Evolutionary conservation across 23 red algal genomes (phyloP), one percentile per base, ranked within the genome.

Genomic region (Gracilaria domingensis): DNA sequence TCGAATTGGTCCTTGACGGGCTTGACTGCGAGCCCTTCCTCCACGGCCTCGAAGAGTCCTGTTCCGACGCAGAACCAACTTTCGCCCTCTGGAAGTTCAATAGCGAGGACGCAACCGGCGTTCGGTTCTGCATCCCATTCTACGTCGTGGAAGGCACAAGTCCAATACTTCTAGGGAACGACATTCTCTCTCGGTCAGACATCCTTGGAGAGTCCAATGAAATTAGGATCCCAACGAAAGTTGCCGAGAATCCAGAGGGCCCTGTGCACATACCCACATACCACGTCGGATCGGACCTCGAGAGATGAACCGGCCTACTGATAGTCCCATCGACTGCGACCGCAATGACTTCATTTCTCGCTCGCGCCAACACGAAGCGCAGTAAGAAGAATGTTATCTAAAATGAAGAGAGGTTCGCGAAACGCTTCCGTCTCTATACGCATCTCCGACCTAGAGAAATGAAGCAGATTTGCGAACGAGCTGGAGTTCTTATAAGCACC

Each of bases 391-490:
- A 73, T 8, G 4, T 24, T 4, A 73, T 73, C 34, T 0, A 73
- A 37, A 20, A 44, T 24, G 67, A 73, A 44, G 67, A 73, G 67
- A 2, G 35, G 1, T 73, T 73, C 38, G 67, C 67, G 21, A 73
- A 73, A 39, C 12, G 67, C 5, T 73, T 73, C 28, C 67, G 44
- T 42, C 35, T 73, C 5, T 73, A 73, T 35, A 73, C 30, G 0
- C 67, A 73, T 73, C 35, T 73, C 0, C 34, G 67, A 0, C 67
- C 67, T n/a, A n/a, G n/a, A n/a, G 55, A 59, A 4, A 59, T 59
- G 55, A 59, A 59, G 8, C 6, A 59, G 55, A 18, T 59, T 20
- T 59, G 55, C 23, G 17, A 4, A 8, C 6, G 55, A 59, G 55
- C 55, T 4, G 23, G 23, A 4, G 55, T 59, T 8, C 55, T 59